Evolutionary conservation across 495 filamentous ascomycete genomes (phyloP), one percentile per base, ranked within the genome.

Genomic region (Cercophora samala): DNA sequence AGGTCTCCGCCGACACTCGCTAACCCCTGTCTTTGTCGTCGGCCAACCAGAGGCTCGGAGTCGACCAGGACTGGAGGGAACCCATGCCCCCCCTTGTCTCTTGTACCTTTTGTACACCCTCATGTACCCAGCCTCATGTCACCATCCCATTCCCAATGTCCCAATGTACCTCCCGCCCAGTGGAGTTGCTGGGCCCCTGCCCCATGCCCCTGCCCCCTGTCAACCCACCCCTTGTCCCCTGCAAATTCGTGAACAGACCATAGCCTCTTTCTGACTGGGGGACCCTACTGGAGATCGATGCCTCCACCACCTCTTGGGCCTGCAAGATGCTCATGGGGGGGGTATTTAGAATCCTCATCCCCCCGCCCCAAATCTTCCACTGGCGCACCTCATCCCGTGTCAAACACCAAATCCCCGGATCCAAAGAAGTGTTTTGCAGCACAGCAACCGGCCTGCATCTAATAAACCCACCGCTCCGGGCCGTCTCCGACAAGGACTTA

Each of bases 331-430:
- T 52, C 58, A 42, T 64, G 26, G 56, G 64, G 63, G 63, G 64
- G 69, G 63, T 76, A 76, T 76, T 72, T 76, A 75, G 71, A 75
- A 76, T 71, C 73, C 71, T 74, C 73, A 71, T 63, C 42, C 67
- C 71, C 70, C 63, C 70, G 65, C 65, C 66, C 37, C 5, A 56
- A 64, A 23, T 29, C 42, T 58, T 63, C 65, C 53, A 64, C 53
- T 62, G 26, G 52, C 26, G 55, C 63, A 67, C 63, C 66, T 62
- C 62, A 60, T 51, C 63, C 59, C 63, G 63, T 64, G 64, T 70
- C 66, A 58, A 60, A 59, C 63, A 53, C 66, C 65, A 69, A 66
- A 64, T 63, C 61, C 68, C 62, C 51, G 42, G 62, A 64, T 24
- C 32, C 51, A 56, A 46, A n/a, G 53, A 32, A 58, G 51, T 56